A percentile compares a stretch with the other conserved stretches of the same genome.
phyloP scores from a whole-genome alignment of 1,284 basidiomycete genomes.

The Rhodotorula sp. region DNA sequence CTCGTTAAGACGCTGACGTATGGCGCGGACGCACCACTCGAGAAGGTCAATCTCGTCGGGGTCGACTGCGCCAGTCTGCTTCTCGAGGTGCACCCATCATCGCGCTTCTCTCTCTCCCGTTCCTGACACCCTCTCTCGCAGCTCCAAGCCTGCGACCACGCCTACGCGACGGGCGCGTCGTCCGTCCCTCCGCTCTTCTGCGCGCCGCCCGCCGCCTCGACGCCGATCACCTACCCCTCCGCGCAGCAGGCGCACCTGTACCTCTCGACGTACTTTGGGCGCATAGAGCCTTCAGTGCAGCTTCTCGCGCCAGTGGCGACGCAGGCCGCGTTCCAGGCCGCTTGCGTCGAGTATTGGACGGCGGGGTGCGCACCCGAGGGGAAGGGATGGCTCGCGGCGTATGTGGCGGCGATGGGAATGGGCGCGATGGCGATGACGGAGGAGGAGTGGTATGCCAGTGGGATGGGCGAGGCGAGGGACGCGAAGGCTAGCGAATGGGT shows the following conservation, averaged over 20 bases:
- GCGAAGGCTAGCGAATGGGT: conserved; percentile 1
- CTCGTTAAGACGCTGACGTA: neutral
- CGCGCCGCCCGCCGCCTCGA: neutral
- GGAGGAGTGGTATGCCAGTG: neutral
- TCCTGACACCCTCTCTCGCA: neutral
- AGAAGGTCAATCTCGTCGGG: neutral
- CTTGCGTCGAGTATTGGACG: neutral
- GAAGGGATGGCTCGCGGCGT: neutral
- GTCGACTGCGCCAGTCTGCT: neutral
- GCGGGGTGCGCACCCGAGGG: neutral
- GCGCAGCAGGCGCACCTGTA: neutral
- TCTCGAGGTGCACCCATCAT: neutral
- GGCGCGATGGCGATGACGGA: conserved; percentile 2
- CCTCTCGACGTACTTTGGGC: conserved; percentile 8
- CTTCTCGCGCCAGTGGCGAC: conserved; percentile 4
- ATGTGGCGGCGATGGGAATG: neutral
- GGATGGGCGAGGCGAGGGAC: neutral
- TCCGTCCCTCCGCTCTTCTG: neutral
- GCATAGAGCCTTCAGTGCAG: conserved; percentile 7
- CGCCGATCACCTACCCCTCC: neutral
- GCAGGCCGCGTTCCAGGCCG: neutral
- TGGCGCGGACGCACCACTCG: conserved; percentile 2
- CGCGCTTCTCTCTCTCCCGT: neutral
- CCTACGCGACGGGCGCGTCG: neutral
- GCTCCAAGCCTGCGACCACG: conserved; percentile 4